Evolutionary conservation across 2,329 filamentous ascomycete genomes (phyloP).

Genomic region (Nemania sp.): DNA sequence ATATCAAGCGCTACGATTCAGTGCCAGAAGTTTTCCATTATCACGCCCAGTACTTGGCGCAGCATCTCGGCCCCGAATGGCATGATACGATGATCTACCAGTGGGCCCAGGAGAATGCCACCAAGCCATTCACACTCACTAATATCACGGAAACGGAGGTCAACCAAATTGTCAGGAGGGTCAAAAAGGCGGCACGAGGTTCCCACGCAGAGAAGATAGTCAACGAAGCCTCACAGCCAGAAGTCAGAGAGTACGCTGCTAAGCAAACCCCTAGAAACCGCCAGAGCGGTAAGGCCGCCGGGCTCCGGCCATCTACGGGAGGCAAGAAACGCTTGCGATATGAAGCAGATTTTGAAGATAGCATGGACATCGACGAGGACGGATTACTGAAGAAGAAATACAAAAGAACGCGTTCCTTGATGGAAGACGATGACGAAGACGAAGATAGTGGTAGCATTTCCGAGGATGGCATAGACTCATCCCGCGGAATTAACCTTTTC

Average conservation of each 20-base stretch:
- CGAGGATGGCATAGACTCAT: constrained; percentile 24
- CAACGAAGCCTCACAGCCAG: constrained; percentile 27
- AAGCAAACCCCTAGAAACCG: constrained; percentile 40
- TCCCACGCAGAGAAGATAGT: constrained; percentile 8
- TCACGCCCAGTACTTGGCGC: constrained; percentile 47
- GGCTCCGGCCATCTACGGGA: constrained; percentile 47
- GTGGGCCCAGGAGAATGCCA: constrained; percentile 38
- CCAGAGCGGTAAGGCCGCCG: constrained; percentile 50
- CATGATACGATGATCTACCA: constrained; percentile 39
- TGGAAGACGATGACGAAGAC: constrained; percentile 32
- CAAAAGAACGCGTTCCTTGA: constrained; percentile 34
- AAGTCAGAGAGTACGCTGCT: constrained; percentile 25
- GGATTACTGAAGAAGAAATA: constrained; percentile 36
- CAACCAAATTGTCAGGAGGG: constrained; percentile 32
- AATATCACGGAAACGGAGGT: constrained; percentile 36
- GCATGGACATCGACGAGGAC: constrained; percentile 43
- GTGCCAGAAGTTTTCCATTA: constrained; percentile 50
- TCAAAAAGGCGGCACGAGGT: constrained; percentile 31
- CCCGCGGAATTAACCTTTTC: constrained; percentile 42
- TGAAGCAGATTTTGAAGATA: constrained; percentile 42
- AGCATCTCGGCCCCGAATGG: constrained; percentile 39
- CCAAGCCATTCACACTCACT: constrained; percentile 34
- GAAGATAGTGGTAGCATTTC: constrained; percentile 29
- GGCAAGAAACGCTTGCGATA: constrained; percentile 52
- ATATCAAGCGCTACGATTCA: constrained; percentile 44